Base-by-base conservation (phyloP, 2,329 filamentous ascomycete species). In the Fusarium mexicanum region DNA sequence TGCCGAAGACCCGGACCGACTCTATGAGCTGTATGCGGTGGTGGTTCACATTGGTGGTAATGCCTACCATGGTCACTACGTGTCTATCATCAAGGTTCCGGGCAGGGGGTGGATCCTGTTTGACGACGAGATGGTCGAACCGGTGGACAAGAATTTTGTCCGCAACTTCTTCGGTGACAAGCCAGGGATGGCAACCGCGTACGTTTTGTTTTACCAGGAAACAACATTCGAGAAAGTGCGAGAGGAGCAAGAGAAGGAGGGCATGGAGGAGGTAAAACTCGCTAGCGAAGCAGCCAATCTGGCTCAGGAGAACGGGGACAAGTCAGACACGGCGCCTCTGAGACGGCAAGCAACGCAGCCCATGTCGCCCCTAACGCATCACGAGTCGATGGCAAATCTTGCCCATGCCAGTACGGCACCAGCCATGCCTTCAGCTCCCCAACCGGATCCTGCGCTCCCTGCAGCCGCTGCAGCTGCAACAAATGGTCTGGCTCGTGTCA, bases 41-140 rank as follows among this genome's bases (percentile, higher is more conserved):
- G 95, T 99, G 16, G 94, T 99, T 29, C 96, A 99, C 79, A 98
- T 99, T 73, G 96, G 96, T 61, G 95, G 95, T 55, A 97, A 97
- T 29, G 96, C 96, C 9, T 98, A 98, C 79, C 96, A 99, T 80
- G 96, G 96, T 8, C 96, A 99, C 82, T 99, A 99, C 78, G 95
- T 99, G 38, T 95, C 95, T 10, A 96, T 99, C 62, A 95, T 99
- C 86, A 99, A 99, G 84, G 98, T 96, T 2, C 92, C 97, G 79
- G 96, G 98, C 80, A 91, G 94, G 61, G 96, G 96, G 35, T 99
- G 96, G 96, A 85, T 99, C 47, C 85, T 99, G 11, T 99, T 99
- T 77, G 96, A 99, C 77, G 96, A 99, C 79, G 96, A 99, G 84
- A 95, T 98, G 91, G 96, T 99, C 9, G 96, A 99, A 81, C 96